A percentile compares a stretch with the other conserved stretches of the same genome.
Conservation (phyloP, 768 basidiomycete species). For the Russula dissimulans region DNA sequence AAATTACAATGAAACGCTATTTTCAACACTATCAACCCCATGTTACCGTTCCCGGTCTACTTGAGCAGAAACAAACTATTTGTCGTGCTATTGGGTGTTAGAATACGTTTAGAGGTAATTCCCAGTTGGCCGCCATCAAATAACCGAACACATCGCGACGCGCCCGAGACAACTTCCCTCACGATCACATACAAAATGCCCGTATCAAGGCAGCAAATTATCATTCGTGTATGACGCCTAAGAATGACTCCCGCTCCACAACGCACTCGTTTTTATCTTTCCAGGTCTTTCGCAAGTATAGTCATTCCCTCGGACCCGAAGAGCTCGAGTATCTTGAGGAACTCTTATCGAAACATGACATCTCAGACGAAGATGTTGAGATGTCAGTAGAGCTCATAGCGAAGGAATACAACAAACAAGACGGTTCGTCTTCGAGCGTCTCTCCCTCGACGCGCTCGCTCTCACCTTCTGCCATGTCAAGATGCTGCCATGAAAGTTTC, state of each 20-base stretch:
- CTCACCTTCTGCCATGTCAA: slow-evolving; percentile 22
- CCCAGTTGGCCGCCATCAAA: not conserved
- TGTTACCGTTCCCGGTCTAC: too few relatives aligned
- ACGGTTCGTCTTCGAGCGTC: slow-evolving; percentile 40
- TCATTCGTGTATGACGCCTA: slow-evolving; percentile 13
- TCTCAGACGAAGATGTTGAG: slow-evolving; percentile 60
- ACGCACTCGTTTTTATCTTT: not conserved
- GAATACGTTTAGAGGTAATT: too few relatives aligned
- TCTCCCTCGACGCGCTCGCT: not conserved
- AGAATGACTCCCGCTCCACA: not conserved
- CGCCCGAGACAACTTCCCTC: not conserved
- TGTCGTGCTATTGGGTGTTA: too few relatives aligned
- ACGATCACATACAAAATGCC: slow-evolving; percentile 7
- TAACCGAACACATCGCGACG: slow-evolving; percentile 15
- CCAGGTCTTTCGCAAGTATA: slow-evolving; percentile 82
- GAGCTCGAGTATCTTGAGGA: slow-evolving; percentile 62
- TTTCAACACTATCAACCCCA: too few relatives aligned
- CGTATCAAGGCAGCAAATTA: slow-evolving; percentile 15
- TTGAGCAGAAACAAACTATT: too few relatives aligned
- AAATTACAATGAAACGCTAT: too few relatives aligned
- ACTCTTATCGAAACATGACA: slow-evolving; percentile 62
- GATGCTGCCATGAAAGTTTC: slow-evolving; percentile 82
- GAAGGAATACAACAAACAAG: slow-evolving; percentile 83
- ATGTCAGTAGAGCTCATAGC: slow-evolving; percentile 71
- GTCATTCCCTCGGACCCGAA: slow-evolving; percentile 78